Conservation (phyloP, 768 basidiomycete species). For the Royoungia palumana region DNA sequence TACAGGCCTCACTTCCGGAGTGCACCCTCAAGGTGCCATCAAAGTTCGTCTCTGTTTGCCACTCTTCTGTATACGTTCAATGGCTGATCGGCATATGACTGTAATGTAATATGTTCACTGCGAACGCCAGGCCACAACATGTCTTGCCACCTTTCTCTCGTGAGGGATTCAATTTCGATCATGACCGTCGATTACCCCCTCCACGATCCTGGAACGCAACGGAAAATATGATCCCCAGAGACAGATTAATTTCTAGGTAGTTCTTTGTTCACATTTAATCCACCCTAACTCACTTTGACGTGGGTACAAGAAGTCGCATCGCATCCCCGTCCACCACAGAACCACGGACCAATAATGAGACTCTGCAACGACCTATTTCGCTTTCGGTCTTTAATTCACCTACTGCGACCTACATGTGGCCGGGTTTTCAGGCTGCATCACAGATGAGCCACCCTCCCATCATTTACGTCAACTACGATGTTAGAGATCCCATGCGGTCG, state of each 20-base stretch:
- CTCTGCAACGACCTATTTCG: constrained; percentile 32
- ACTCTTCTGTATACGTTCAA: constrained; percentile 9
- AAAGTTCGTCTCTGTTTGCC: constrained; percentile 23
- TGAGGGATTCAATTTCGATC: constrained; percentile 32
- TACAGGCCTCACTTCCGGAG: constrained; percentile 15
- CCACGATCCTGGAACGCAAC: constrained; percentile 30
- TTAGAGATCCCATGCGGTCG: constrained; percentile 31
- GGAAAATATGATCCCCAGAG: constrained; percentile 20
- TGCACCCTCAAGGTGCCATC: constrained; percentile 21
- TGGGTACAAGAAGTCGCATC: constrained; percentile 18
- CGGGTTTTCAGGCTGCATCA: constrained; percentile 43
- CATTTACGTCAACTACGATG: constrained; percentile 37
- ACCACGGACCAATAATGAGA: constrained; percentile 20
- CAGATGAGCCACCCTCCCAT: constrained; percentile 40
- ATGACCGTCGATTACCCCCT: constrained; percentile 31
- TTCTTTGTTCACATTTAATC: constrained; percentile 5
- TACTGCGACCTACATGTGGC: constrained; percentile 48
- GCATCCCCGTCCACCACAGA: constrained; percentile 23
- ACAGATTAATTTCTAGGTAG: constrained; percentile 28
- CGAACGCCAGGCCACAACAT: constrained; percentile 34
- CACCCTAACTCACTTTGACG: constrained; percentile 18
- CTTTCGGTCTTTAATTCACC: constrained; percentile 43
- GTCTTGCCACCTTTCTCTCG: constrained; percentile 32
- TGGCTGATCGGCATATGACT: constrained; percentile 25
- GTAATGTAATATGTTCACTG: constrained; percentile 18